Evolutionary conservation across 1,284 basidiomycete genomes (phyloP).

Genomic region (Trichosporon inkin): DNA sequence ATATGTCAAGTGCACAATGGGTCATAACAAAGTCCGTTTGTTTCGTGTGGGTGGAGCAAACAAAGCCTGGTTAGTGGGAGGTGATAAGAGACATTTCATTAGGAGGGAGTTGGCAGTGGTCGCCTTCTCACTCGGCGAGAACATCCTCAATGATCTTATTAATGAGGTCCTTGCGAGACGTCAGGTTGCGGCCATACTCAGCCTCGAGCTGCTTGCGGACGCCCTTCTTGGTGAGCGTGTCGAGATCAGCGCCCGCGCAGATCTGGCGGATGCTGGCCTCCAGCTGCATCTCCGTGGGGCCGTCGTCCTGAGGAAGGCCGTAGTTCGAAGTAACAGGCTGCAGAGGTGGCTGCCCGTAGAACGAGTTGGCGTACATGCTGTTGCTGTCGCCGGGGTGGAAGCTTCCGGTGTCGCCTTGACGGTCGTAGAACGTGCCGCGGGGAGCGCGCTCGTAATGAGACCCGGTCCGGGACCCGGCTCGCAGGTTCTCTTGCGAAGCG

Average conservation of each 20-base stretch:
- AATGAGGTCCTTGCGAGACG: slow-evolving; percentile 49
- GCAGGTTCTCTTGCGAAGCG: slow-evolving; percentile 36
- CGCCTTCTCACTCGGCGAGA: slow-evolving; percentile 26
- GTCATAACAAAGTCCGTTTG: slow-evolving; percentile 10
- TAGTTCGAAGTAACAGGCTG: slow-evolving; percentile 22
- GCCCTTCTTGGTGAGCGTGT: slow-evolving; percentile 82
- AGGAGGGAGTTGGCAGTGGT: background rate
- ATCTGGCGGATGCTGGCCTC: slow-evolving; percentile 68
- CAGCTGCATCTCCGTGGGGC: slow-evolving; percentile 61
- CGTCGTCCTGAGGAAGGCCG: slow-evolving; percentile 42
- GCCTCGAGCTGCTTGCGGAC: slow-evolving; percentile 76
- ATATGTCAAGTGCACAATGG: slow-evolving; percentile 9
- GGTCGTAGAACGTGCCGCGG: slow-evolving; percentile 28
- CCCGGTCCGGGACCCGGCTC: slow-evolving; percentile 22
- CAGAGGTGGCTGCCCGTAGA: slow-evolving; percentile 29
- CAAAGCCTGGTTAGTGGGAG: background rate
- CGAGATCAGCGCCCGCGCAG: slow-evolving; percentile 71
- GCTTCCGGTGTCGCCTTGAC: slow-evolving; percentile 16
- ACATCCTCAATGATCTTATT: slow-evolving; percentile 50
- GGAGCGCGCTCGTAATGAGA: slow-evolving; percentile 27
- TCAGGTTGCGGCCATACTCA: slow-evolving; percentile 58
- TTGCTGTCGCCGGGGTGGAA: slow-evolving; percentile 16
- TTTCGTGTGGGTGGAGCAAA: background rate
- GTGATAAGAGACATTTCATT: background rate
- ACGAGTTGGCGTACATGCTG: slow-evolving; percentile 28